Evolutionary conservation across 768 basidiomycete species (phyloP).

Genomic region (Termitomyces sp.): DNA sequence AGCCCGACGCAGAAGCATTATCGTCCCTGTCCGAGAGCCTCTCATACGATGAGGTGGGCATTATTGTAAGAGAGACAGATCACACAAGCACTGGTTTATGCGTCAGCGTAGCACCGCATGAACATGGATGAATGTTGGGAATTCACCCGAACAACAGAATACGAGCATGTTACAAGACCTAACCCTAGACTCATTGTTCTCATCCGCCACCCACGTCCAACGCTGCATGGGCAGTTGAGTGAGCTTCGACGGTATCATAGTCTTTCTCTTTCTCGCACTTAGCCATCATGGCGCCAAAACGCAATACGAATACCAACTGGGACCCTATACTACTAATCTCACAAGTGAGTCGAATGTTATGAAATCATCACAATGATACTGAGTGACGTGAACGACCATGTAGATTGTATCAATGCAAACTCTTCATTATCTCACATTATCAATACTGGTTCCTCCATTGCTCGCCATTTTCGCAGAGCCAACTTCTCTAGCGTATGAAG

Average conservation of each 20-base stretch:
- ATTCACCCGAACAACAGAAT: not conserved
- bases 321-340: conserved; percentile 86
- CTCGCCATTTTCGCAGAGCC: conserved; percentile 71
- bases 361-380: not conserved
- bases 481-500: conserved; percentile 65
- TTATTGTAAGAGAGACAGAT: not conserved
- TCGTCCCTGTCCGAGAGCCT: conserved; percentile 8
- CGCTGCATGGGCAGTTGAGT: conserved; percentile 9
- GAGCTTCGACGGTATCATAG: not conserved
- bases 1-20: not conserved
- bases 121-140: not conserved
- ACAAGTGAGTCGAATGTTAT: conserved; percentile 45
- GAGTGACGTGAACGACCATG: not conserved
- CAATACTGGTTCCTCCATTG: conserved; percentile 74
- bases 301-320: conserved; percentile 52
- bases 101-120: not conserved
- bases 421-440: conserved; percentile 88
- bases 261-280: not conserved
- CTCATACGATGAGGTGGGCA: conserved; percentile 12
- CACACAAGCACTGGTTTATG: not conserved
- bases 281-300: conserved; percentile 28
- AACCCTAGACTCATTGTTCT: conserved; percentile 15
- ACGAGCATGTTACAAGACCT: not conserved
- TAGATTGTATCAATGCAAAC: conserved; percentile 94
- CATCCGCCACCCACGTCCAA: not conserved